Percentiles rank a stretch among this genome's conserved stretches.
Conservation (phyloP, 768 basidiomycete species). For the Tephrocybe rancida region DNA sequence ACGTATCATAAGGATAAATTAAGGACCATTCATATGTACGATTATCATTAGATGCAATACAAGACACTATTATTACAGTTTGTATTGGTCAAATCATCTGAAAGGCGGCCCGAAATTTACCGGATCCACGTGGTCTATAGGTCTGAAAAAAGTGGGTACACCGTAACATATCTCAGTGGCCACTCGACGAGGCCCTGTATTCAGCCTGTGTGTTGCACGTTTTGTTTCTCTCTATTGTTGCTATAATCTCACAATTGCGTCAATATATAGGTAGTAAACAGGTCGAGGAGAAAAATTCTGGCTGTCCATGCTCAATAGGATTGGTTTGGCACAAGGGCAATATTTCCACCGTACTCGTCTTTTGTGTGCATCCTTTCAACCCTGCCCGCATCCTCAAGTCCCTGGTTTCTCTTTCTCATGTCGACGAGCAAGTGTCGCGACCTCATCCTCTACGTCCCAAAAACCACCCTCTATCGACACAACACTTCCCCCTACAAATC, state of each 20-base stretch:
- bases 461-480: background rate
- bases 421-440: slow-evolving; percentile 5
- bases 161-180: no score
- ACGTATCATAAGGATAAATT: no score
- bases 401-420: background rate
- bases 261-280: slow-evolving; percentile 3
- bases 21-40: no score
- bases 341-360: slow-evolving; percentile 45
- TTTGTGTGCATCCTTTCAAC: slow-evolving; percentile 21
- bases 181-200: background rate
- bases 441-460: background rate
- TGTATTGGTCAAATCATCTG: no score
- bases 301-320: slow-evolving; percentile 79
- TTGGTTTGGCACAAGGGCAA: slow-evolving; percentile 54
- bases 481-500: background rate
- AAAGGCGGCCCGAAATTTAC: no score
- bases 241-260: background rate
- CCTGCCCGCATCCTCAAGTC: slow-evolving; percentile 10
- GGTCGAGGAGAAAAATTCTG: slow-evolving; percentile 35
- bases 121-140: no score
- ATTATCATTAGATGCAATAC: no score
- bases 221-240: background rate
- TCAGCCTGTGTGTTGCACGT: slow-evolving; percentile 13
- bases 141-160: slow-evolving; percentile 2
- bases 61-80: no score